A percentile compares a stretch with the other conserved stretches of the same genome.
These are phyloP conservation scores for Colletotrichum siamense DNA, from an alignment of 2,329 filamentous ascomycete species.

Conservation along the genomic window DNA sequence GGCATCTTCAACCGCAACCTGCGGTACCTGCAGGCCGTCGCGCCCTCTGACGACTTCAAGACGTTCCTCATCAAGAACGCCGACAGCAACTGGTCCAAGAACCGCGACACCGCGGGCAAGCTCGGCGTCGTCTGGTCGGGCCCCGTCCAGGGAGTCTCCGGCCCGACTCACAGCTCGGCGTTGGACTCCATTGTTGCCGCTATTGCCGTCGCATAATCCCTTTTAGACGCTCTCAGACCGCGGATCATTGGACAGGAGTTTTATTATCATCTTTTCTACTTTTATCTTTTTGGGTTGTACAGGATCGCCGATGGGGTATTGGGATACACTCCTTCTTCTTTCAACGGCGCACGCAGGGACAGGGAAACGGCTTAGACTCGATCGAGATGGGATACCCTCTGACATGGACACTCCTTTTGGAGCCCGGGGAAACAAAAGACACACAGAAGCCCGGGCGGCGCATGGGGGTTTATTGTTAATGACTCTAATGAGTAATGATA, in stretches of 20 bases:
- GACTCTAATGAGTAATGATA: conserved; percentile 24
- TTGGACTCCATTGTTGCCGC: conserved; percentile 73
- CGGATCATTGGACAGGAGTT: neutral
- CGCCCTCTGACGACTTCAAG: conserved; percentile 53
- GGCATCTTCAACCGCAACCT: conserved; percentile 73
- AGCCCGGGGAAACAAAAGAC: neutral
- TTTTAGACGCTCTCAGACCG: neutral
- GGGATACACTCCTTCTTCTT: neutral
- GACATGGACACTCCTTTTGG: conserved; percentile 5
- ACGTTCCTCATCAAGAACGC: conserved; percentile 67
- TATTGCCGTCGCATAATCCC: conserved; percentile 39
- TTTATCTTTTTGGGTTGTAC: neutral
- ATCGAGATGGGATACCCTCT: conserved; percentile 15
- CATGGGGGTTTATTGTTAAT: conserved; percentile 11
- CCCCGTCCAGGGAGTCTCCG: conserved; percentile 56
- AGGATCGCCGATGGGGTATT: neutral
- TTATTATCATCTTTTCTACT: neutral
- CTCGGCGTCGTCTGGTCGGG: conserved; percentile 72
- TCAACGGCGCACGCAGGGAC: neutral
- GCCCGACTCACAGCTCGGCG: conserved; percentile 68
- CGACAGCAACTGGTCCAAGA: conserved; percentile 67
- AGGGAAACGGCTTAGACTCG: conserved; percentile 6
- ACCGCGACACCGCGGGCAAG: conserved; percentile 54
- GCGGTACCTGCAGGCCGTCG: conserved; percentile 57
- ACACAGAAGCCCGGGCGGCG: neutral